Evolutionary conservation across 257 asterid genomes (phyloP), one percentile per base, ranked within the genome.

Genomic region (Cordia subcordata): DNA sequence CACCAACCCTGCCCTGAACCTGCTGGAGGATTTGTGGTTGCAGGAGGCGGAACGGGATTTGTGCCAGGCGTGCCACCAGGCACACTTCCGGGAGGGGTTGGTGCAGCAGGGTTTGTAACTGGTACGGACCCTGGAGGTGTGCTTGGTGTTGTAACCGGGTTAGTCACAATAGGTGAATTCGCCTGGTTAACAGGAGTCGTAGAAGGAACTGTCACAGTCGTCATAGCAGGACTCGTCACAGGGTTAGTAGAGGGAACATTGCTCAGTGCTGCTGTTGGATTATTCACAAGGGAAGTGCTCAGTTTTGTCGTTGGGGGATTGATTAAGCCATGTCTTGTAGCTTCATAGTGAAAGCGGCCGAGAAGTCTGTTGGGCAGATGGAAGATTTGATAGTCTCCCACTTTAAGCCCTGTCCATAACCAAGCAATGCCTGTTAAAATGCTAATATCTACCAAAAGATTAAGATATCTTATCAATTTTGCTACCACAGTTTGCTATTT

Each of bases 1-100:
- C 98, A 92, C 95, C 95, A 92, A 75, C 85, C 72, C 83, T 85
- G 94, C 55, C 96, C 94, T 5, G 84, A 50, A 20, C 39, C 47
- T 0, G 78, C 77, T 0, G 89, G 84, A 35, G 78, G 65, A 60
- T 62, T 79, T 18, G 75, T 49, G 13, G 75, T 57, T 13, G 51
- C 74, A 5, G 94, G 85, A 8, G 84, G 75, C 1, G 50, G 6
- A 45, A 11, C 50, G n/a, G 50, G 50, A 5, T 1, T 18, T 3
- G 53, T 14, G 8, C 53, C 53, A 13, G 53, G 53, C 0, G 18
- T 4, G 16, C 5, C 53, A 14, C 53, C 53, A 47, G 53, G 71
- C 58, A 61, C 70, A 68, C 1, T 84, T 80, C 19, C 81, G 46
- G 16, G 12, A 0, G 75, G 49, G 53, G 37, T 69, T 1, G 92